These are phyloP conservation scores for Pascua sp. DNA, from an alignment of 1,284 basidiomycete genomes.

Conservation along the genomic window DNA sequence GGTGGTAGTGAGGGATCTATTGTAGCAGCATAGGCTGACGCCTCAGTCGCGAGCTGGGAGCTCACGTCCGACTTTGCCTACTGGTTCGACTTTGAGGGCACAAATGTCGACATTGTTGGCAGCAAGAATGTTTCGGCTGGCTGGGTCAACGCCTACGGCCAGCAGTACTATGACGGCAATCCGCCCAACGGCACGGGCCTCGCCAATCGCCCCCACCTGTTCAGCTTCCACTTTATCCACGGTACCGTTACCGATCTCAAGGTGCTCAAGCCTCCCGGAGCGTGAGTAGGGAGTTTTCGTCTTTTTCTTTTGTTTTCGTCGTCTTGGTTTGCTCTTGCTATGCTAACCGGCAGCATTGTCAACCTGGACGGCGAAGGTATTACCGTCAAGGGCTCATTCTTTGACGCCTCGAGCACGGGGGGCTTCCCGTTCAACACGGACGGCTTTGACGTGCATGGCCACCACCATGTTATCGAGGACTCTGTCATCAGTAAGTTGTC, in stretches of 20 bases:
- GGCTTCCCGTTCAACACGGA: slow-evolving; percentile 57
- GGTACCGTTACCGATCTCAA: slow-evolving; percentile 51
- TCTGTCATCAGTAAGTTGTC: slow-evolving; percentile 29
- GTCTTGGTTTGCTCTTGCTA: too few relatives aligned
- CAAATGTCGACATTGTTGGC: slow-evolving; percentile 20
- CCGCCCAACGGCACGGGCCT: slow-evolving; percentile 39
- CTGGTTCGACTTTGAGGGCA: slow-evolving; percentile 26
- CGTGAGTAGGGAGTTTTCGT: slow-evolving; percentile 50
- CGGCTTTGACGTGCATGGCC: slow-evolving; percentile 50
- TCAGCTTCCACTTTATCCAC: slow-evolving; percentile 54
- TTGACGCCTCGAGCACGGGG: slow-evolving; percentile 53
- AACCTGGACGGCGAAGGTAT: slow-evolving; percentile 54
- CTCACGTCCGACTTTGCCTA: background rate
- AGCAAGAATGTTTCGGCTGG: slow-evolving; percentile 27
- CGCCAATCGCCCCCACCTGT: slow-evolving; percentile 51
- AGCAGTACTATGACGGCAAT: slow-evolving; percentile 56
- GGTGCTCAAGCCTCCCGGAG: slow-evolving; percentile 55
- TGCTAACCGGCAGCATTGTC: too few relatives aligned
- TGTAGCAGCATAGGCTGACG: too few relatives aligned
- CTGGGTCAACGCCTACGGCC: slow-evolving; percentile 47
- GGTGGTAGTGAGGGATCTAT: too few relatives aligned
- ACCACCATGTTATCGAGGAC: slow-evolving; percentile 14
- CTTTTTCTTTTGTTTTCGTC: too few relatives aligned
- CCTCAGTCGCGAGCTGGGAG: too few relatives aligned
- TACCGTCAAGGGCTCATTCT: slow-evolving; percentile 53